phyloP scores from a whole-genome alignment of 371 early-diverging fungal species.

The Vittaforma corneae region DNA sequence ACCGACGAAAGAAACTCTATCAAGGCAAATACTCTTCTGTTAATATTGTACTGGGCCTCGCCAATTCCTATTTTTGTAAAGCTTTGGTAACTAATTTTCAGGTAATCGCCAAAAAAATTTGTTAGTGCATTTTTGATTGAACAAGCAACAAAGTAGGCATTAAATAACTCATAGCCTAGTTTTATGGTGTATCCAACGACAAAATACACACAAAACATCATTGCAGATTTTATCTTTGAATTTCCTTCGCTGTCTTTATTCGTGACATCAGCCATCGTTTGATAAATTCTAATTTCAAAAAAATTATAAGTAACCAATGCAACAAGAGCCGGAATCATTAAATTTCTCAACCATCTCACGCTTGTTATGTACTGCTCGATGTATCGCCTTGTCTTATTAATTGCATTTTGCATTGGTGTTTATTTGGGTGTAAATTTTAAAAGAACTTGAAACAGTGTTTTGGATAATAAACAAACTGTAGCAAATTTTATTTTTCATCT shows the following conservation, averaged over 20 bases:
- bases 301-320: neutral
- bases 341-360: neutral
- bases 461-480: no score
- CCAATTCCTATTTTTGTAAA: constrained; percentile 17
- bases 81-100: constrained; percentile 3
- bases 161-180: constrained; percentile 7
- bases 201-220: constrained; percentile 3
- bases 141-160: constrained; percentile 12
- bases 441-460: no score
- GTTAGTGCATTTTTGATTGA: constrained; percentile 3
- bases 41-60: constrained; percentile 24
- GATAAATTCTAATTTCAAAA: neutral
- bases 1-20: constrained; percentile 17
- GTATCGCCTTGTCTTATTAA: constrained; percentile 1
- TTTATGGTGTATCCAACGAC: neutral
- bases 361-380: neutral
- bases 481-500: no score
- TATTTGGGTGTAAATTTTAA: neutral
- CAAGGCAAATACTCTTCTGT: constrained; percentile 8
- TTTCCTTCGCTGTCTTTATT: neutral
- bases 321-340: neutral
- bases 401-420: neutral
- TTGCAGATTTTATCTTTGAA: neutral
- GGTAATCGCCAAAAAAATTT: constrained; percentile 26
- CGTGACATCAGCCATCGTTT: neutral